phyloP scores from a whole-genome alignment of 2,329 filamentous ascomycete species.

The Colletotrichum caudatum region DNA sequence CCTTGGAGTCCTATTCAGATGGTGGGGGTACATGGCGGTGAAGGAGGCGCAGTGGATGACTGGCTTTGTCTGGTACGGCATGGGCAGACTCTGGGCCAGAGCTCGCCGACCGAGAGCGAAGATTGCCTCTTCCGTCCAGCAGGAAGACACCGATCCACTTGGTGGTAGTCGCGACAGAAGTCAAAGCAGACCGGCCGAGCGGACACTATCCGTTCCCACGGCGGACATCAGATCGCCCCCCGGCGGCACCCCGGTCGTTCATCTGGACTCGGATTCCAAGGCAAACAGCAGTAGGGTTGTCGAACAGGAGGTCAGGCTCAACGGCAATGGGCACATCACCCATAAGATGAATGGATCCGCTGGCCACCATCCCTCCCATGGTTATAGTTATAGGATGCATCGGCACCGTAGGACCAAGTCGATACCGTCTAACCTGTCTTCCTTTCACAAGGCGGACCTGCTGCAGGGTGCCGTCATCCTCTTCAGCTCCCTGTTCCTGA shows the following conservation, averaged over 20 bases:
- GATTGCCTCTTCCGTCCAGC: slow-evolving; percentile 7
- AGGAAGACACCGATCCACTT: slow-evolving; percentile 19
- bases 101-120: slow-evolving; percentile 53
- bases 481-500: slow-evolving; percentile 84
- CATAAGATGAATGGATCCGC: slow-evolving; percentile 30
- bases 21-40: slow-evolving; percentile 79
- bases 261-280: slow-evolving; percentile 25
- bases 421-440: slow-evolving; percentile 83
- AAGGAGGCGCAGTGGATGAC: slow-evolving; percentile 80
- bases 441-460: slow-evolving; percentile 94
- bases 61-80: slow-evolving; percentile 82
- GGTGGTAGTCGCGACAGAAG: slow-evolving; percentile 34
- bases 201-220: neutral
- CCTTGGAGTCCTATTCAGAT: slow-evolving; percentile 78
- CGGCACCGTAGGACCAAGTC: slow-evolving; percentile 83
- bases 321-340: slow-evolving; percentile 32
- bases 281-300: slow-evolving; percentile 46
- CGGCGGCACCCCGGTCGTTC: neutral
- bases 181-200: slow-evolving; percentile 19
- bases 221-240: slow-evolving; percentile 2
- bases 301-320: slow-evolving; percentile 28
- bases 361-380: slow-evolving; percentile 41
- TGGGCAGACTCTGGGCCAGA: slow-evolving; percentile 79
- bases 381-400: slow-evolving; percentile 48
- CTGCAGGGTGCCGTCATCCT: slow-evolving; percentile 91